Conservation (phyloP, 2,329 filamentous ascomycete species). For the Phaeosphaeriaceae sp. region DNA sequence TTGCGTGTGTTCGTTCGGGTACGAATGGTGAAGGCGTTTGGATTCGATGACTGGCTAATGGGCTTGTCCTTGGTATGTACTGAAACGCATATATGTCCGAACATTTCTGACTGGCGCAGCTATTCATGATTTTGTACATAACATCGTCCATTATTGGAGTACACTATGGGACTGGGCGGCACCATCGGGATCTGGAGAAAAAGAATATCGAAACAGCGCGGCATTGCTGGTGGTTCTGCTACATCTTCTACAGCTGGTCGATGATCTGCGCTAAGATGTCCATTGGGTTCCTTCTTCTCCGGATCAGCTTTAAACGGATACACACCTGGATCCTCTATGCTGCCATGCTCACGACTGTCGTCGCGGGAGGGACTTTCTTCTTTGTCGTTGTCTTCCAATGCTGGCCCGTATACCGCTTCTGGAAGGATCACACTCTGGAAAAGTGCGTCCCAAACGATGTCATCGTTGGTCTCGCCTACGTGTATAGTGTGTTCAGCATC, state of each 20-base stretch:
- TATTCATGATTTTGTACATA: constrained; percentile 33
- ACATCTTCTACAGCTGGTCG: constrained; percentile 39
- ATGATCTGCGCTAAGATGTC: constrained; percentile 46
- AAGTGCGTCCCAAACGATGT: constrained; percentile 51
- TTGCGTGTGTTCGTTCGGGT: constrained; percentile 41
- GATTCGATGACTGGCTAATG: constrained; percentile 47
- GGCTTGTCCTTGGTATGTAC: constrained; percentile 34
- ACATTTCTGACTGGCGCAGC: constrained; percentile 15
- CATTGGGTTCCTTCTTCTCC: constrained; percentile 41
- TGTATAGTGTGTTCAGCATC: constrained; percentile 57
- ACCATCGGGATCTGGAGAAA: constrained; percentile 29
- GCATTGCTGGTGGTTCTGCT: constrained; percentile 44
- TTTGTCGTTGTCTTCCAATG: constrained; percentile 61
- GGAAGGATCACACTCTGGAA: constrained; percentile 51
- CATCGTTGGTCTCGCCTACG: constrained; percentile 52
- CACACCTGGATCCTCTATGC: constrained; percentile 48
- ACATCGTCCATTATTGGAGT: constrained; percentile 37
- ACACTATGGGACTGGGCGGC: constrained; percentile 39
- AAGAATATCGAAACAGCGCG: constrained; percentile 30
- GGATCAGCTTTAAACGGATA: constrained; percentile 37
- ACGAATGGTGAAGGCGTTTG: constrained; percentile 44
- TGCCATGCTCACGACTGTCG: constrained; percentile 44
- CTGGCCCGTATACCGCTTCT: constrained; percentile 58
- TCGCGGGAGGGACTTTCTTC: constrained; percentile 51
- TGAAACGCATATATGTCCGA: neutral